Evolutionary conservation across 441 rosid genomes (phyloP).

Genomic region (Adansonia grandidieri): DNA sequence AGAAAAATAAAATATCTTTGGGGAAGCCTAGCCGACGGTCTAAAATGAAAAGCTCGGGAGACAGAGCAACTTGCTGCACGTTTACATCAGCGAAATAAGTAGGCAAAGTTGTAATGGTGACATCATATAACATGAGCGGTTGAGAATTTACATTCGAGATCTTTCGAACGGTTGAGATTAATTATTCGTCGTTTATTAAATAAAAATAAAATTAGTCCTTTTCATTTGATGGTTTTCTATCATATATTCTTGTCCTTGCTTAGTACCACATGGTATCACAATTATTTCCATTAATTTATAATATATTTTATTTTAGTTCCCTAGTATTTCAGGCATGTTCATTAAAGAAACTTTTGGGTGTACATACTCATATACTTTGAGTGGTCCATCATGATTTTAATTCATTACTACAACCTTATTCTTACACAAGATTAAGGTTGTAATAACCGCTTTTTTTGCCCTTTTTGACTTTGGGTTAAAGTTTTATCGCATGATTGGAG

Average conservation of each 20-base stretch:
- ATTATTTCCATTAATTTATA: neutral
- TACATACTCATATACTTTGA: neutral
- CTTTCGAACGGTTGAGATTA: conserved; percentile 10
- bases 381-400: neutral
- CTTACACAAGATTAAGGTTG: neutral
- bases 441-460: neutral
- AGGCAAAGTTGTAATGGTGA: conserved; percentile 12
- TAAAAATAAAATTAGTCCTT: neutral
- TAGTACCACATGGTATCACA: neutral
- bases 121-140: conserved; percentile 10
- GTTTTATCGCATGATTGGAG: neutral
- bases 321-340: neutral
- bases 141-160: neutral
- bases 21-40: conserved; percentile 41
- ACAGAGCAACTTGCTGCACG: conserved; percentile 20
- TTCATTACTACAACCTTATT: neutral
- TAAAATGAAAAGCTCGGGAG: conserved; percentile 30
- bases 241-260: conserved; percentile 20
- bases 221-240: neutral
- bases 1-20: conserved; percentile 18
- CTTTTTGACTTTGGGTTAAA: neutral
- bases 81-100: conserved; percentile 12
- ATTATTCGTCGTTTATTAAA: neutral
- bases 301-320: conserved; percentile 4
- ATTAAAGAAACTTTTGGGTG: neutral